Base-by-base conservation (phyloP, 1,284 basidiomycete genomes). In the Wallemia ichthyophaga region DNA sequence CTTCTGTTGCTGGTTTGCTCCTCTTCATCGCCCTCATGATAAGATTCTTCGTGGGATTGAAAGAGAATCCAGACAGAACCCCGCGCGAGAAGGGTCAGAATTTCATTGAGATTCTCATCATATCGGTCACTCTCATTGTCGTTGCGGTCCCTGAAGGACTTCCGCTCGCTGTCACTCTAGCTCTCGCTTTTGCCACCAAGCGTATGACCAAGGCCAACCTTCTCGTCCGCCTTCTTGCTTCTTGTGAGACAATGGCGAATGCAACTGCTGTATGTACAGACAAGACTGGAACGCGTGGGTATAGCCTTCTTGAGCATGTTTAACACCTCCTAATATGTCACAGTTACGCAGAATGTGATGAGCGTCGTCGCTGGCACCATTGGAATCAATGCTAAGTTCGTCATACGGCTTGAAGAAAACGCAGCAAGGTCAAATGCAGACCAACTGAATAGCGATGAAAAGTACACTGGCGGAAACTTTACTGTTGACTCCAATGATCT, bases 191-290 rank as follows among this genome's bases (percentile, higher is more conserved):
- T 67, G 92, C 92, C 0, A 98, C 92, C 56, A 91, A 86, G 67
- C 81, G 91, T 26, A 98, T 98, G 92, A 87, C 89, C 21, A 78
- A 82, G 67, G 84, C 89, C 69, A 92, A 92, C 62, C 74, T 98
- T 0, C 79, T 98, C 57, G 92, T 98, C 21, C 87, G 92, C 63
- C 83, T 96, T 1, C 78, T 98, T 31, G 85, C 87, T 15, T 88
- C 87, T 25, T 98, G 92, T 71, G 92, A 96, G 74, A 96, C 87
- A 5, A 98, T 96, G 91, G 92, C 85, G 28, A 95, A 96, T 68
- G 85, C 89, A 15, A 92, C 83, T 24, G 91, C 95, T 62, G 78
- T 95, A 26, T 95, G 89, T 72, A 95, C 89, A 23, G 88, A 94
- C 74, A 95, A 95, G 74, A 92, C 89, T 1, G 85, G 85, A 57